phyloP scores from a whole-genome alignment of 2,329 filamentous ascomycete genomes.

The Geoglossum cookeanum region DNA sequence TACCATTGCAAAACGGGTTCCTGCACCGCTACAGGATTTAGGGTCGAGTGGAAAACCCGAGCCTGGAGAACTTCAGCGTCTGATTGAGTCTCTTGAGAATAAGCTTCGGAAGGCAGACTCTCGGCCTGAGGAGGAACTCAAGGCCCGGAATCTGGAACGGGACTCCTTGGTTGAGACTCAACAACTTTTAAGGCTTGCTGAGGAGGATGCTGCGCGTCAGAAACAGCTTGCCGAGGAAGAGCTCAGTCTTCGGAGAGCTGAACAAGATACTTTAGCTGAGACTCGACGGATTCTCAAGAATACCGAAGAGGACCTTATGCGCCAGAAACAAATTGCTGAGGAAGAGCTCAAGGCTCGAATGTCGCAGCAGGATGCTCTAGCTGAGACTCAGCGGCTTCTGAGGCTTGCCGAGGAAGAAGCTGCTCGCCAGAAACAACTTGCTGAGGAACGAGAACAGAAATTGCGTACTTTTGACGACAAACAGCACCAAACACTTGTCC shows the following conservation, averaged over 20 bases:
- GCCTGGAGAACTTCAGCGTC: constrained; percentile 28
- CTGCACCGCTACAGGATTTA: constrained; percentile 7
- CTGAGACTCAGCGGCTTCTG: constrained; percentile 52
- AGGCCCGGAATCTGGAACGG: constrained; percentile 45
- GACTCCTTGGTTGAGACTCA: constrained; percentile 57
- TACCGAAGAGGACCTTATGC: background rate
- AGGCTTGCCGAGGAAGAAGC: constrained; percentile 42
- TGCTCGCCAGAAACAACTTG: constrained; percentile 26
- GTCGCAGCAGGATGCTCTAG: constrained; percentile 50
- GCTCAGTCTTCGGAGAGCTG: background rate
- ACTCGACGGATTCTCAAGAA: background rate
- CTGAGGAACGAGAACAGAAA: constrained; percentile 44
- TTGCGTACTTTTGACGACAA: constrained; percentile 49
- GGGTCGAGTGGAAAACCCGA: constrained; percentile 1
- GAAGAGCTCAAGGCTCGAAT: constrained; percentile 43
- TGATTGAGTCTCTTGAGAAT: constrained; percentile 49
- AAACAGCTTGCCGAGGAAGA: constrained; percentile 35
- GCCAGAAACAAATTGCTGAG: constrained; percentile 31
- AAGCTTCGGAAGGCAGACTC: constrained; percentile 43
- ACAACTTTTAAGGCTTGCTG: constrained; percentile 44
- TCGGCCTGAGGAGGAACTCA: constrained; percentile 18
- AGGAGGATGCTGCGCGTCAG: constrained; percentile 32
- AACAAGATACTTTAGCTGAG: background rate
- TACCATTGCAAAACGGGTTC: constrained; percentile 6
- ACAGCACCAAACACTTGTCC: constrained; percentile 45